Conservation (phyloP, 2,329 filamentous ascomycete genomes). For the Lachnellula arida region DNA sequence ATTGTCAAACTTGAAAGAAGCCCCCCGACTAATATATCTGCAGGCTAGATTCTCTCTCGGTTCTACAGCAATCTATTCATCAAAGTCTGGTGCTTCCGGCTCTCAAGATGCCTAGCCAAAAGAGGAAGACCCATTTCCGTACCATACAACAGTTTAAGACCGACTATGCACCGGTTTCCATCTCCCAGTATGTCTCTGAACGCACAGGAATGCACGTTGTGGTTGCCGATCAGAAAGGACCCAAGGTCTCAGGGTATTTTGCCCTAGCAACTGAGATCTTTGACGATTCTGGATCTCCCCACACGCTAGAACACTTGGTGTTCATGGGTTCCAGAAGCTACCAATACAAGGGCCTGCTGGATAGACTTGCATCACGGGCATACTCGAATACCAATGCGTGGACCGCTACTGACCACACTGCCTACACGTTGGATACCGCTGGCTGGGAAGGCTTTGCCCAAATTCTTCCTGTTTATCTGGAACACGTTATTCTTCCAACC, state of each 20-base stretch:
- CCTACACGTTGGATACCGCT: constrained; percentile 90
- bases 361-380: constrained; percentile 87
- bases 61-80: not conserved
- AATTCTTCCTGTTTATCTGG: constrained; percentile 89
- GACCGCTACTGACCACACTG: constrained; percentile 94
- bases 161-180: constrained; percentile 81
- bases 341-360: constrained; percentile 88
- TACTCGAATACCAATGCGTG: constrained; percentile 96
- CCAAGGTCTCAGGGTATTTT: constrained; percentile 95
- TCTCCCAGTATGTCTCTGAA: constrained; percentile 94
- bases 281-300: constrained; percentile 90
- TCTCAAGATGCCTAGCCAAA: constrained; percentile 50
- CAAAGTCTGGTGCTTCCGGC: not conserved
- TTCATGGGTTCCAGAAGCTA: constrained; percentile 94
- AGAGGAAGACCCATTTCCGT: constrained; percentile 61
- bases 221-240: constrained; percentile 85
- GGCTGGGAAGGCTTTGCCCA: constrained; percentile 97
- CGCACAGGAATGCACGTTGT: constrained; percentile 92
- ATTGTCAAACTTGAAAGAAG: too few species aligned
- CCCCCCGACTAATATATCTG: not conserved
- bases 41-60: constrained; percentile 2
- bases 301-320: constrained; percentile 76
- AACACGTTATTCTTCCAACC: constrained; percentile 87
- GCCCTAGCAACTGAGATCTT: constrained; percentile 94
- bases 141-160: constrained; percentile 80